Evolutionary conservation across 2,329 filamentous ascomycete genomes (phyloP).

Genomic region (Pseudopithomyces maydicus): DNA sequence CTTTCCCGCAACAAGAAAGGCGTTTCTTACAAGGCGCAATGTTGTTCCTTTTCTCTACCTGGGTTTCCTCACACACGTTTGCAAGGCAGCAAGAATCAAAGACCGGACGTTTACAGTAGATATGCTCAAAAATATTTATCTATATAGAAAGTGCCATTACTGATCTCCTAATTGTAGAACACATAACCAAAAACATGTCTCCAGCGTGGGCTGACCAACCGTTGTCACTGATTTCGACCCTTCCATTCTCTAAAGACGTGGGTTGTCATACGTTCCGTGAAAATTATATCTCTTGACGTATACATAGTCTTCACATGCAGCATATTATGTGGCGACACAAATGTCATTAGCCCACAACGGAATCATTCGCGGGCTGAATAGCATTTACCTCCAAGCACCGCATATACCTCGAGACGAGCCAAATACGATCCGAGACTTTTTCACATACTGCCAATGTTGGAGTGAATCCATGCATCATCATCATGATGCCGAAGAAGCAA

Average conservation of each 20-base stretch:
- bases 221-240: slow-evolving; percentile 28
- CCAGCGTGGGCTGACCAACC: slow-evolving; percentile 33
- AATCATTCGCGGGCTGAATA: slow-evolving; percentile 68
- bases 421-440: slow-evolving; percentile 52
- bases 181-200: slow-evolving; percentile 11
- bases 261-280: background rate
- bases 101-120: too few relatives aligned
- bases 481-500: slow-evolving; percentile 65
- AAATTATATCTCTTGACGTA: background rate
- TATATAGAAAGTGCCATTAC: too few relatives aligned
- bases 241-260: slow-evolving; percentile 30
- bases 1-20: too few relatives aligned
- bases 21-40: too few relatives aligned
- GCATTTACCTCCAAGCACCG: slow-evolving; percentile 63
- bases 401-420: slow-evolving; percentile 58
- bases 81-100: too few relatives aligned
- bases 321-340: slow-evolving; percentile 60
- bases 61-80: too few relatives aligned
- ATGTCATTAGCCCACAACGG: slow-evolving; percentile 68
- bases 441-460: slow-evolving; percentile 44
- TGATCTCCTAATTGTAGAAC: too few relatives aligned
- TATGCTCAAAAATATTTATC: too few relatives aligned
- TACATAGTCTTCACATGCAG: slow-evolving; percentile 34
- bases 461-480: slow-evolving; percentile 63
- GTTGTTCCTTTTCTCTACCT: too few relatives aligned